Base-by-base conservation (phyloP, 495 filamentous ascomycete species). In the Podospora pseudoanserina region DNA sequence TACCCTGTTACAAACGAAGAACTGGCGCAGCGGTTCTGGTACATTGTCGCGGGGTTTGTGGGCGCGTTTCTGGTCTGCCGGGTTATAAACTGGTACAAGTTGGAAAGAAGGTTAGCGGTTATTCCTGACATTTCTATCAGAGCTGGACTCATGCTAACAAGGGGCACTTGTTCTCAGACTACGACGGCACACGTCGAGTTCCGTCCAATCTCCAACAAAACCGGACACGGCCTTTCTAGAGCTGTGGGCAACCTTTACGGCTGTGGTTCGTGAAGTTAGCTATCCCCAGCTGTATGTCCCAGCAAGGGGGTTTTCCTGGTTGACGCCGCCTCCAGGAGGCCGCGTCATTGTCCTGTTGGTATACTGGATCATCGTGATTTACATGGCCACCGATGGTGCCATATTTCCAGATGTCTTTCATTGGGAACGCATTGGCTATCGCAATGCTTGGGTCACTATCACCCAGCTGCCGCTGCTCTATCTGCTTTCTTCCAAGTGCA, bases 391-490 rank as follows among this genome's bases (percentile, higher is more conserved):
- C 23, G 78, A 82, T 34, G 77, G 78, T 61, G 79, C 78, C 23
- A 73, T 86, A 67, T 79, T 79, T 64, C 61, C 77, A 61, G 77
- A 83, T 39, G 66, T 72, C 67, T 75, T 80, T 56, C 82, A 78
- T 72, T 91, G 85, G 83, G 91, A 96, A 75, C 81, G 87, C 62
- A 85, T 95, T 65, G 92, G 86, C 7, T 93, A 89, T 74, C 88
- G 92, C 55, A 87, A 87, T 57, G 92, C 88, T 6, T 94, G 88
- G 82, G 82, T 96, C 49, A 85, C 91, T 19, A 82, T 92, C 66
- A 87, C 86, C n/a, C 93, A 96, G 77, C 74, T 96, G n/a, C 92
- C 92, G 2, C 74, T 96, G 16, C 81, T 96, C 60, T 91, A 91
- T 74, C 83, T 95, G 28, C 86, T 96, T 23, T 86, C 92, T 9